These are phyloP conservation scores for Carex parvula DNA, from an alignment of 176 grass and related monocot genomes.

Conservation along the genomic window DNA sequence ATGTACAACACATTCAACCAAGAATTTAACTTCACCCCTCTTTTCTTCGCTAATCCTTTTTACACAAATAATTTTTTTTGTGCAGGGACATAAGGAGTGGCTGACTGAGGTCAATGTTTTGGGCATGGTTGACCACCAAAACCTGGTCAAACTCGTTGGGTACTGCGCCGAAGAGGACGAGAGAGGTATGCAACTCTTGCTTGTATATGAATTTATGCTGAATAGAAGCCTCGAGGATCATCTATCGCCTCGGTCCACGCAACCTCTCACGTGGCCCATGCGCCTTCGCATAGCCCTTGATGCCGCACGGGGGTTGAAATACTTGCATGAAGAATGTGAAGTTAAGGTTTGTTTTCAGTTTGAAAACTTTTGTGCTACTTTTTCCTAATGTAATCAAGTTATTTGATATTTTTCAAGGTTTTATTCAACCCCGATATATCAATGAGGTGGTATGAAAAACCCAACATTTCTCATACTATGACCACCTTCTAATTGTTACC, in stretches of 20 bases:
- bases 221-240: constrained; percentile 69
- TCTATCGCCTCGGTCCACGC: constrained; percentile 37
- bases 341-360: constrained; percentile 44
- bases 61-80: neutral
- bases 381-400: neutral
- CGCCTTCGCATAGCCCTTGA: constrained; percentile 68
- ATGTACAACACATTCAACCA: neutral
- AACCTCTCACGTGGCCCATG: constrained; percentile 60
- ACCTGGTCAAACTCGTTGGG: constrained; percentile 76
- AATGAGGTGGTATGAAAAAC: neutral
- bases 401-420: neutral
- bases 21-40: neutral
- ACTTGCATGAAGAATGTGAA: constrained; percentile 79
- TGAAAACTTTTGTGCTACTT: neutral
- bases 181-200: constrained; percentile 71
- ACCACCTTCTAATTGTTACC: neutral
- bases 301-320: constrained; percentile 60
- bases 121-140: constrained; percentile 68
- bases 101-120: constrained; percentile 81
- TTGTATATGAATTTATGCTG: constrained; percentile 89
- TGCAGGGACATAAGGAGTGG: constrained; percentile 89
- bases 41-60: neutral
- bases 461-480: neutral
- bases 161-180: constrained; percentile 92
- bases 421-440: neutral